Evolutionary conservation across 768 basidiomycete species (phyloP), one percentile per base, ranked within the genome.

Genomic region (Lepiota venenata): DNA sequence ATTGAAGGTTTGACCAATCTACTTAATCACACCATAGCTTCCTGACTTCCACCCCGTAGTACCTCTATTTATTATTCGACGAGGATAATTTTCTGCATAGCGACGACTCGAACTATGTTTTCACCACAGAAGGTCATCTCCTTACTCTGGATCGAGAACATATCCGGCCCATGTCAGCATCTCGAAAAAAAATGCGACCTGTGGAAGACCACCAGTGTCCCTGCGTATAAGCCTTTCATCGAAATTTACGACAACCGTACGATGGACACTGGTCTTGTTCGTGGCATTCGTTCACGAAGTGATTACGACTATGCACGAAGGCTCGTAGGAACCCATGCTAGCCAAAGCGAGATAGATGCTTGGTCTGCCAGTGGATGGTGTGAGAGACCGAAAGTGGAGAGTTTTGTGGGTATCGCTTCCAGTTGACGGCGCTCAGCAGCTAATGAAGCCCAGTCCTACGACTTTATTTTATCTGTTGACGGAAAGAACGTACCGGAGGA

Each of bases 121-220:
- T 97, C 65, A 92, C 94, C 5, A 99, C 97, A 1, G 97, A 98
- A 68, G 97, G 96, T 0, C 97, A 99, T 65, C 78, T 93, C 21
- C 74, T 99, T 41, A 77, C 77, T 10, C 78, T 97, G 16, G 83
- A 82, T 1, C 67, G 61, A 37, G 63, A 80, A 43, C 73, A 81
- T 47, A 72, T 88, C 25, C 79, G 74, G 57, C 78, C 81, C 7
- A 70, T 80, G 36, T 83, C 88, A n/a, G 58, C 79, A 29, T 70
- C 79, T 3, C 81, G 84, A 15, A 79, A 79, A 62, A 79, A 79
- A 58, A 69, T 83, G 57, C 83, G 90, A 16, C 77, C 79, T 20
- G 74, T 82, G 22, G 83, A 88, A 61, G 80, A 70, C 53, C 81
- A 86, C 22, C 85, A 87, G 63, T 98, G 96, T 62, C 88, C 89